Evolutionary conservation across 2,329 filamentous ascomycete genomes (phyloP).

Genomic region (Exophiala sp.): DNA sequence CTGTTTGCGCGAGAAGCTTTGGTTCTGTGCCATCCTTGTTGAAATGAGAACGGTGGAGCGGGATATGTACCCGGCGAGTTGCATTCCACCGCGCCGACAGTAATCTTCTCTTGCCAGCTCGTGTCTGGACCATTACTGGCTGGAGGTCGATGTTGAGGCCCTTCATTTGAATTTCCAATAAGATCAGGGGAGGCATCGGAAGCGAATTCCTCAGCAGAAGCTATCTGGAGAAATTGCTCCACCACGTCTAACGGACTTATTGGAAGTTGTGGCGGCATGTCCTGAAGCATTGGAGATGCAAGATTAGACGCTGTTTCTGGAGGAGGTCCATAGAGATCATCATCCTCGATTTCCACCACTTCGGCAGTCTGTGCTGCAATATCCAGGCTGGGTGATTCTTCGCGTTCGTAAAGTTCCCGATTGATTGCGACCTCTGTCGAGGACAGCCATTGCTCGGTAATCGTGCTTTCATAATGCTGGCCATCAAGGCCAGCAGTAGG

Average conservation of each 20-base stretch:
- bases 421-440: neutral
- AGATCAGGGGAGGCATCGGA: neutral
- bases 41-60: constrained; percentile 17
- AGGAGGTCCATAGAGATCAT: constrained; percentile 21
- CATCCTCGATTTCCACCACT: constrained; percentile 9
- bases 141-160: neutral
- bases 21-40: constrained; percentile 4
- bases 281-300: neutral
- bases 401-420: neutral
- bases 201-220: constrained; percentile 1
- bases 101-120: constrained; percentile 4
- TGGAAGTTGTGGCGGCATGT: neutral
- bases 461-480: neutral
- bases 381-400: neutral
- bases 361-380: neutral
- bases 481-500: neutral
- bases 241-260: constrained; percentile 13
- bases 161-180: neutral
- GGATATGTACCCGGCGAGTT: constrained; percentile 5
- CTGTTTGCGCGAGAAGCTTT: neutral
- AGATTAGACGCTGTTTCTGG: neutral
- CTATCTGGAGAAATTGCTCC: constrained; percentile 18
- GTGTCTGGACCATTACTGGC: neutral
- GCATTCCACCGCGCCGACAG: neutral
- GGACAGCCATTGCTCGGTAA: neutral